These are phyloP conservation scores for Lachnellula willkommii DNA, from an alignment of 2,329 filamentous ascomycete genomes.

Conservation along the genomic window DNA sequence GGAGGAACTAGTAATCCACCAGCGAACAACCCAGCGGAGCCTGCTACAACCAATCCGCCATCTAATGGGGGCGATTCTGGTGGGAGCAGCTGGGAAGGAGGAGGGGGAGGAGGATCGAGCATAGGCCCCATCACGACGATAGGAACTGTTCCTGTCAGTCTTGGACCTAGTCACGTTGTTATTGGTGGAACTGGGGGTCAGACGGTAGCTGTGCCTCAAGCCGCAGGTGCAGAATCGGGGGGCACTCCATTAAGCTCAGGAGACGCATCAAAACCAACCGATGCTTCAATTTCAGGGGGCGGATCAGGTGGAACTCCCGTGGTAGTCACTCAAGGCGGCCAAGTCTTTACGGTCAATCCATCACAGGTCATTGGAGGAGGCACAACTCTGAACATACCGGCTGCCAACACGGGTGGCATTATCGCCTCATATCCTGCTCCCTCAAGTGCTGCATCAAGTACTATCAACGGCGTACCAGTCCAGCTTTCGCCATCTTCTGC, in stretches of 20 bases:
- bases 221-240: background rate
- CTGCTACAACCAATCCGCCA: background rate
- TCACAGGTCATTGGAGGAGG: slow-evolving; percentile 22
- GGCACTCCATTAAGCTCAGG: background rate
- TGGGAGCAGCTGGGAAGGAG: background rate
- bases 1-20: background rate
- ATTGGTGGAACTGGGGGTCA: slow-evolving; percentile 16
- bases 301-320: background rate
- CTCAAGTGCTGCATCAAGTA: slow-evolving; percentile 8
- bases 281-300: too few relatives aligned
- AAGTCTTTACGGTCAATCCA: slow-evolving; percentile 26
- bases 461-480: slow-evolving; percentile 19
- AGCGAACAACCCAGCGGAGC: background rate
- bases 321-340: slow-evolving; percentile 21
- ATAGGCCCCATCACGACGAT: slow-evolving; percentile 9
- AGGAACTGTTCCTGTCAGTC: slow-evolving; percentile 17
- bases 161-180: slow-evolving; percentile 18
- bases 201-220: slow-evolving; percentile 14
- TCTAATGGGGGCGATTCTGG: background rate
- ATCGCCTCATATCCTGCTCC: background rate
- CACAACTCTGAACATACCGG: slow-evolving; percentile 19
- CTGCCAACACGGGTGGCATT: slow-evolving; percentile 7
- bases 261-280: too few relatives aligned
- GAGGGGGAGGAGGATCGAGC: background rate
- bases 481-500: slow-evolving; percentile 12